A percentile compares a stretch with the other conserved stretches of the same genome.
phyloP scores from a whole-genome alignment of 257 asterid genomes.

The Nicotiana benthamiana region DNA sequence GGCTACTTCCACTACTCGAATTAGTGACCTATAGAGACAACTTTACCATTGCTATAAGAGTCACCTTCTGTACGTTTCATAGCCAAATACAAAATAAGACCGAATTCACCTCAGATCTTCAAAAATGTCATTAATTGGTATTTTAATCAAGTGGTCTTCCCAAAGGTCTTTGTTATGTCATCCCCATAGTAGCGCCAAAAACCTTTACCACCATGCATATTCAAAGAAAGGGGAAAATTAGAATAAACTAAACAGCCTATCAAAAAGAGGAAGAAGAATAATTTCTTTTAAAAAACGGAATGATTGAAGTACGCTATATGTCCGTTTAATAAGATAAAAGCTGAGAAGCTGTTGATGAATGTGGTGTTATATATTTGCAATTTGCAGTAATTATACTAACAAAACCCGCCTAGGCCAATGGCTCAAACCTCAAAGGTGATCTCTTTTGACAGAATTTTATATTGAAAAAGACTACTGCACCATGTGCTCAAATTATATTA shows the following conservation, averaged over 20 bases:
- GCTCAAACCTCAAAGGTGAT: too few species aligned
- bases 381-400: neutral
- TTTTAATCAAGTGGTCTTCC: neutral
- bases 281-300: neutral
- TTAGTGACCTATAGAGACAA: too few species aligned
- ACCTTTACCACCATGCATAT: neutral
- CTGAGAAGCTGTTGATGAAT: neutral
- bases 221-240: neutral
- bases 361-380: neutral
- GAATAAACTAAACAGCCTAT: neutral
- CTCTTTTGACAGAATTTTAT: too few species aligned
- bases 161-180: neutral
- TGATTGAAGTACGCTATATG: neutral
- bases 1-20: too few species aligned
- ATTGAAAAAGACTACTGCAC: too few species aligned
- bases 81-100: neutral
- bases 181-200: neutral
- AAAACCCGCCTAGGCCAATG: too few species aligned
- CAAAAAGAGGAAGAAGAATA: neutral
- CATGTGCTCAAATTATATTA: too few species aligned
- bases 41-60: too few species aligned
- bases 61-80: neutral
- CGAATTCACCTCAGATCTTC: neutral
- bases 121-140: neutral
- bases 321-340: neutral